Percentiles rank a stretch among this genome's conserved stretches.
Evolutionary conservation across 306 rosid genomes (phyloP).

Genomic region (Astragalus membranaceus): DNA sequence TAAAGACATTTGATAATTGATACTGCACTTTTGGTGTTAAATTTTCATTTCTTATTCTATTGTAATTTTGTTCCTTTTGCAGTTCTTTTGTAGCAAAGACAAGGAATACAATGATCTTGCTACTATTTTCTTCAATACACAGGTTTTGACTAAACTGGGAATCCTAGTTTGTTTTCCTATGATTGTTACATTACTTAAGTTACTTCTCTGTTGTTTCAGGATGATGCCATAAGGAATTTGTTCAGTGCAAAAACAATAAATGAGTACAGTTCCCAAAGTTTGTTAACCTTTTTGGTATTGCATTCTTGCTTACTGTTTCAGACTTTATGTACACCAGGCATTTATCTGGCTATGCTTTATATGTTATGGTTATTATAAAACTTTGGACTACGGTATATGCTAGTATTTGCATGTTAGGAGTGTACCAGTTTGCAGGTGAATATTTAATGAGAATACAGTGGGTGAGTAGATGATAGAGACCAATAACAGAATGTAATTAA

Average conservation of each 20-base stretch:
- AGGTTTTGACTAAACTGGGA: conserved; percentile 43
- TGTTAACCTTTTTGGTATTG: conserved; percentile 89
- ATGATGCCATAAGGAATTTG: conserved; percentile 97
- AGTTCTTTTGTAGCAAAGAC: conserved; percentile 87
- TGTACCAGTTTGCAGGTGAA: background rate
- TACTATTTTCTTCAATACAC: conserved; percentile 93
- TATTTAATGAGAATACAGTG: background rate
- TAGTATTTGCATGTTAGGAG: conserved; percentile 6
- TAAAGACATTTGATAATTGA: background rate
- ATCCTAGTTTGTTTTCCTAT: conserved; percentile 15
- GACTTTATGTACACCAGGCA: background rate
- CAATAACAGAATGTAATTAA: background rate
- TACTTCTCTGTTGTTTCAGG: conserved; percentile 49
- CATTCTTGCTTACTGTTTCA: conserved; percentile 20
- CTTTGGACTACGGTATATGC: background rate
- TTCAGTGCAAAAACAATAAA: conserved; percentile 96
- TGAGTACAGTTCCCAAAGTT: conserved; percentile 89
- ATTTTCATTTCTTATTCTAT: conserved; percentile 14
- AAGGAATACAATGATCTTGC: conserved; percentile 97
- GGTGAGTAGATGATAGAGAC: background rate
- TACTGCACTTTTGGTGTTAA: background rate
- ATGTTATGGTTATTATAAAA: background rate
- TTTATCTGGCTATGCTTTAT: conserved; percentile 3
- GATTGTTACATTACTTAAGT: conserved; percentile 2
- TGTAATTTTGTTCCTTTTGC: conserved; percentile 26